Percentiles rank a stretch among this genome's conserved stretches.
phyloP scores from a whole-genome alignment of 352 stramenopile genomes.

The Pythium pectinolyticum region DNA sequence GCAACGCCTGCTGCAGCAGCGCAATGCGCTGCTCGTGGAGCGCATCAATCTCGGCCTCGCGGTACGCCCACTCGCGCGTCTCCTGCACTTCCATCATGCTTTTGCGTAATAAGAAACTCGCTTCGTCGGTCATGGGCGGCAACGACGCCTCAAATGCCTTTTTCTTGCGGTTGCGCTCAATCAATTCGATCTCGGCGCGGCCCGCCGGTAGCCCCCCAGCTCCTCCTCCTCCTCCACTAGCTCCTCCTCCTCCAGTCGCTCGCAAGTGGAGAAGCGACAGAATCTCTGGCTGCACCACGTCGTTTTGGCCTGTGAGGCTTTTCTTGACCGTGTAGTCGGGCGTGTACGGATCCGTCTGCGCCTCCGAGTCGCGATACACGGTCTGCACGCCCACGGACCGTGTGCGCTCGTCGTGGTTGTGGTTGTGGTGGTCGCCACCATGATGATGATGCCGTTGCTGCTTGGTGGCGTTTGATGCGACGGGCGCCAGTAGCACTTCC shows the following conservation, averaged over 20 bases:
- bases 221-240: too few relatives aligned
- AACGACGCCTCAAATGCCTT: slow-evolving; percentile 82
- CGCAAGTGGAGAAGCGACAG: slow-evolving; percentile 74
- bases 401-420: slow-evolving; percentile 44
- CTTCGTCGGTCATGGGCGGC: slow-evolving; percentile 94
- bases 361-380: slow-evolving; percentile 91
- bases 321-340: slow-evolving; percentile 88
- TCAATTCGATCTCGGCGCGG: slow-evolving; percentile 86
- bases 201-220: slow-evolving; percentile 86
- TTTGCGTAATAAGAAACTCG: slow-evolving; percentile 89
- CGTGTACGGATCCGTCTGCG: slow-evolving; percentile 93
- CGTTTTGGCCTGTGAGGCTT: slow-evolving; percentile 33
- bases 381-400: slow-evolving; percentile 89
- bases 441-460: too few relatives aligned
- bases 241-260: too few relatives aligned
- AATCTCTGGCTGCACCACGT: slow-evolving; percentile 74
- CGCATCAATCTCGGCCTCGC: slow-evolving; percentile 88
- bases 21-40: slow-evolving; percentile 78
- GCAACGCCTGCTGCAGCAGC: slow-evolving; percentile 78
- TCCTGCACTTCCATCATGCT: slow-evolving; percentile 92
- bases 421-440: too few relatives aligned
- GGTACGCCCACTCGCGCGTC: slow-evolving; percentile 83
- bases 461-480: slow-evolving; percentile 34
- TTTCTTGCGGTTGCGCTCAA: slow-evolving; percentile 89
- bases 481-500: slow-evolving; percentile 85